Conservation (phyloP, 129 eudicot genomes). For the Smallanthus sonchifolius region DNA sequence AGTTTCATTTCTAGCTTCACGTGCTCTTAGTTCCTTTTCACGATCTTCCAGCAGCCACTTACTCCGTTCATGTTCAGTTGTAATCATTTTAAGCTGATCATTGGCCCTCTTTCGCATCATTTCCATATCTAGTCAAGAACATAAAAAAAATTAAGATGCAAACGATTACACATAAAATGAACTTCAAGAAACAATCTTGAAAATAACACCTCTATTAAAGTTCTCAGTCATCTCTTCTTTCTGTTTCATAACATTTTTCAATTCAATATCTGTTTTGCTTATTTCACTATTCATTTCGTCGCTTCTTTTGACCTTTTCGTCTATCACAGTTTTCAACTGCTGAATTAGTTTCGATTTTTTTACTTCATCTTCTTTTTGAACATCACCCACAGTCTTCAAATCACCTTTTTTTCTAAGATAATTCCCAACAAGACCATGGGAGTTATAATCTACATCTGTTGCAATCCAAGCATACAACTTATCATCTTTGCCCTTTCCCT, state of each 20-base stretch:
- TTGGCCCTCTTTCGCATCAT: slow-evolving; percentile 33
- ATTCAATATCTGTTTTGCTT: slow-evolving; percentile 36
- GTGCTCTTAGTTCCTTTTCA: slow-evolving; percentile 40
- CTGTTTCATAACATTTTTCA: slow-evolving; percentile 35
- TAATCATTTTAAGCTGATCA: slow-evolving; percentile 33
- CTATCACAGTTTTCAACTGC: slow-evolving; percentile 31
- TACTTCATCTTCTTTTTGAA: slow-evolving; percentile 40
- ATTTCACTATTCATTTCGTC: slow-evolving; percentile 46
- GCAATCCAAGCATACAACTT: slow-evolving; percentile 72
- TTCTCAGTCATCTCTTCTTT: slow-evolving; percentile 42
- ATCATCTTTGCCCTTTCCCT: slow-evolving; percentile 40
- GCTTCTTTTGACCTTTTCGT: slow-evolving; percentile 37
- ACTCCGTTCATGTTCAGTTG: slow-evolving; percentile 40
- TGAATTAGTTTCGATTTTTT: slow-evolving; percentile 33
- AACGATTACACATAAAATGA: neutral
- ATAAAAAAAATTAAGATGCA: neutral
- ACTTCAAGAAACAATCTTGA: neutral
- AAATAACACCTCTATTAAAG: slow-evolving; percentile 42
- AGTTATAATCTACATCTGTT: slow-evolving; percentile 45
- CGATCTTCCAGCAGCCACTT: slow-evolving; percentile 38
- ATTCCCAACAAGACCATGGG: slow-evolving; percentile 41
- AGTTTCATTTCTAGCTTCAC: slow-evolving; percentile 46
- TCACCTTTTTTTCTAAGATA: slow-evolving; percentile 50
- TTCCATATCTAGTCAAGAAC: slow-evolving; percentile 28
- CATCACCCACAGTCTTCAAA: slow-evolving; percentile 49